Evolutionary conservation across 2,329 filamentous ascomycete genomes (phyloP).

Genomic region (Aspergillus cejpii): DNA sequence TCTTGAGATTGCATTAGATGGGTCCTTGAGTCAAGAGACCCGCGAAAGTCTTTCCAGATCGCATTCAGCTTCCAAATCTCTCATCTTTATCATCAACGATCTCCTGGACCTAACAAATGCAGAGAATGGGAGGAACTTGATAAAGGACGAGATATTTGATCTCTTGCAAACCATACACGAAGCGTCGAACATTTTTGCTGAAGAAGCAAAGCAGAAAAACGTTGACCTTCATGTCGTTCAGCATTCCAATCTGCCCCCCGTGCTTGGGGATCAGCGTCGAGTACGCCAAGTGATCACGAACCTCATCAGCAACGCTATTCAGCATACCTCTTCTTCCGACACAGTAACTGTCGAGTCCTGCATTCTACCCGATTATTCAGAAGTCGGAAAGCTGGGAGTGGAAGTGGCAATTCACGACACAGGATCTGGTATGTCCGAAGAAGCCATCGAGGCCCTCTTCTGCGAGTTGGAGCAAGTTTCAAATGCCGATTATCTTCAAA

Average conservation of each 20-base stretch:
- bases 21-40: slow-evolving; percentile 69
- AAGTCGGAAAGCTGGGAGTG: slow-evolving; percentile 54
- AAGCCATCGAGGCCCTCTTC: slow-evolving; percentile 55
- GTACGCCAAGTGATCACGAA: slow-evolving; percentile 81
- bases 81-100: slow-evolving; percentile 93
- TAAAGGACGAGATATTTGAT: slow-evolving; percentile 76
- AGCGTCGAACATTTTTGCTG: slow-evolving; percentile 65
- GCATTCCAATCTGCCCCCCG: slow-evolving; percentile 62
- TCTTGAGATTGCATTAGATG: slow-evolving; percentile 82
- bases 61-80: slow-evolving; percentile 82
- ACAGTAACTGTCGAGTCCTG: slow-evolving; percentile 65
- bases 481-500: slow-evolving; percentile 46
- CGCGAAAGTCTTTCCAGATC: slow-evolving; percentile 77
- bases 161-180: slow-evolving; percentile 65
- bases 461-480: slow-evolving; percentile 61
- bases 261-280: slow-evolving; percentile 71
- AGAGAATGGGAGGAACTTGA: slow-evolving; percentile 69
- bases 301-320: slow-evolving; percentile 74
- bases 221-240: slow-evolving; percentile 63
- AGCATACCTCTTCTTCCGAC: slow-evolving; percentile 61
- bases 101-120: slow-evolving; percentile 81
- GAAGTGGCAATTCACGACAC: slow-evolving; percentile 73
- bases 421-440: slow-evolving; percentile 56
- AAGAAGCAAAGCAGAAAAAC: slow-evolving; percentile 68
- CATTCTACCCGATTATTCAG: slow-evolving; percentile 41